phyloP scores from a whole-genome alignment of 768 basidiomycete genomes.

The Tylopilus sp. region DNA sequence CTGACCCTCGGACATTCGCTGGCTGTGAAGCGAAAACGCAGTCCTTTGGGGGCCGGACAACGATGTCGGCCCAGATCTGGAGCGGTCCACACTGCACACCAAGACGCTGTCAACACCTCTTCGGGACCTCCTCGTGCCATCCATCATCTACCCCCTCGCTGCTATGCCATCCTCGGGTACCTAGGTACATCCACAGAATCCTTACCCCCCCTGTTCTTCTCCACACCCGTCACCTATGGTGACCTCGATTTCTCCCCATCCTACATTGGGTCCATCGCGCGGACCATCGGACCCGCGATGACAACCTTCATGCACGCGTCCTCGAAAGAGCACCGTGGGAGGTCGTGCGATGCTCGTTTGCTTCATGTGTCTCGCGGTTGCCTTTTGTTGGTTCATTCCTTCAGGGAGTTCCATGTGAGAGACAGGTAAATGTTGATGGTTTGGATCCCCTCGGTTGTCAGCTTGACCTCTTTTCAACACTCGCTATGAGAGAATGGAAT shows the following conservation, averaged over 20 bases:
- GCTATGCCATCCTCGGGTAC: slow-evolving; percentile 33
- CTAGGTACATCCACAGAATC: slow-evolving; percentile 38
- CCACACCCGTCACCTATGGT: slow-evolving; percentile 37
- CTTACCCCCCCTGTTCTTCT: slow-evolving; percentile 38
- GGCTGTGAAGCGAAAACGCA: slow-evolving; percentile 3
- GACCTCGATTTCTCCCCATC: slow-evolving; percentile 37
- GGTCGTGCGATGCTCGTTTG: slow-evolving; percentile 39
- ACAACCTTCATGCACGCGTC: slow-evolving; percentile 50
- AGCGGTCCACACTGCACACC: slow-evolving; percentile 1
- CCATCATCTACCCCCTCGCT: slow-evolving; percentile 33
- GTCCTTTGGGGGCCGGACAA: neutral
- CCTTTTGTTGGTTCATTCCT: slow-evolving; percentile 36
- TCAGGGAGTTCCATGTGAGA: neutral
- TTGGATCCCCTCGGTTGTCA: neutral
- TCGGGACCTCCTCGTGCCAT: slow-evolving; percentile 33
- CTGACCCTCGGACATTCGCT: slow-evolving; percentile 4
- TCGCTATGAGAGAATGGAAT: neutral
- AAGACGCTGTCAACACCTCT: slow-evolving; percentile 39
- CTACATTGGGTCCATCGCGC: slow-evolving; percentile 42
- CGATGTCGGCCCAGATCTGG: neutral
- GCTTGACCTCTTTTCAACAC: neutral
- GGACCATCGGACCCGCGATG: slow-evolving; percentile 47
- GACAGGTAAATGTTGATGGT: no score
- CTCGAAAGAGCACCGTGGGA: slow-evolving; percentile 40
- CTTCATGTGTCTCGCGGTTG: slow-evolving; percentile 30